phyloP scores from a whole-genome alignment of 306 rosid genomes.

The Acmispon strigosus region DNA sequence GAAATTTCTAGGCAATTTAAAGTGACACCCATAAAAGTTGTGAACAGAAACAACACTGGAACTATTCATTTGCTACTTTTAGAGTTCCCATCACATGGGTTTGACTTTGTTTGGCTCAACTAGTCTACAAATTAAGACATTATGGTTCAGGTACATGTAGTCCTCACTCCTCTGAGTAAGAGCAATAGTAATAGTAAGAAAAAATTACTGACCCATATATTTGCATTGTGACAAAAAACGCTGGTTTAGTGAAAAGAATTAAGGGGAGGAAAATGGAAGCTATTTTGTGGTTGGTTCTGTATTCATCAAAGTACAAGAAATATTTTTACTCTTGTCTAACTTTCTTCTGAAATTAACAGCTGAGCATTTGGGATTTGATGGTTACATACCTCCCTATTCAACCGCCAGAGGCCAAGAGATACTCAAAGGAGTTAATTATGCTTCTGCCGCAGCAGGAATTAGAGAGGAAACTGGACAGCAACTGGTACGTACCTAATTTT shows the following conservation, averaged over 20 bases:
- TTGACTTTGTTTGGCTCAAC: constrained; percentile 8
- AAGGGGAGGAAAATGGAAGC: background rate
- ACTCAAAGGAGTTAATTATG: constrained; percentile 82
- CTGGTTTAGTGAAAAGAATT: background rate
- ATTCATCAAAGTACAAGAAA: background rate
- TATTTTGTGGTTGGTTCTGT: background rate
- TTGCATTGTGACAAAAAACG: background rate
- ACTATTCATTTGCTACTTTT: background rate
- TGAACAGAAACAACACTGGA: no score
- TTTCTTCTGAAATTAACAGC: constrained; percentile 41
- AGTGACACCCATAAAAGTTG: no score
- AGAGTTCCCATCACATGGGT: constrained; percentile 21
- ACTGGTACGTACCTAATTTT: constrained; percentile 38
- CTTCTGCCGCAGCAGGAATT: constrained; percentile 98
- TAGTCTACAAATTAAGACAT: background rate
- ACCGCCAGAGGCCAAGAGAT: constrained; percentile 56
- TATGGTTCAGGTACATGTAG: background rate
- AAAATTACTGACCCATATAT: background rate
- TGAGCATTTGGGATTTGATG: constrained; percentile 75
- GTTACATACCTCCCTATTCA: constrained; percentile 63
- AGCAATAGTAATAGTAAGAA: no score
- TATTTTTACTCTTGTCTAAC: background rate
- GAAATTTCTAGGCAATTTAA: no score
- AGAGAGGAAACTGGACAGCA: constrained; percentile 95
- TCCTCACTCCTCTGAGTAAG: background rate